Base-by-base conservation (phyloP, 345 rosid genomes). In the Eutrema heterophyllum region DNA sequence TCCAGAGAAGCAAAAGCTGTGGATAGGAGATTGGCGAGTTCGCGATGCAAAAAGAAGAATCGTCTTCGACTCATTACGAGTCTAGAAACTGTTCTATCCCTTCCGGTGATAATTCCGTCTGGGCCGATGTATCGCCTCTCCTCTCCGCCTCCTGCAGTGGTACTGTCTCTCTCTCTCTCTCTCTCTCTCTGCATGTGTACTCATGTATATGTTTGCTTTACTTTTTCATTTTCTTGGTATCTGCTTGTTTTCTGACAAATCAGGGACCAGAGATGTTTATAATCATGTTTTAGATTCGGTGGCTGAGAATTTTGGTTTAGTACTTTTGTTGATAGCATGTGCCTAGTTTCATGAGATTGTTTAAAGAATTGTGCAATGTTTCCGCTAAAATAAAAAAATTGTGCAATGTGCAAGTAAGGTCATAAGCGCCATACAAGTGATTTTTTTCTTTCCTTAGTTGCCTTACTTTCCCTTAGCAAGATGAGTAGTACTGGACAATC, bases 121-220 rank as follows among this genome's bases (percentile, higher is more conserved):
- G 97, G 97, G 88, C 96, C 10, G 88, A 92, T 83, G 87, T 86
- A 6, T 87, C 93, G 4, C 82, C 88, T 49, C 93, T 89, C 75
- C 86, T 92, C 30, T 81, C 80, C 53, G 83, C 85, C 69, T 89
- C 96, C 32, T 92, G 92, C 71, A 11, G 14, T 80, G 96, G 97
- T 92, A 30, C 43, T 39, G 9, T 44, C 70, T 55, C 55, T 39
- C 64, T 66, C 43, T 30, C 40, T 27, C 16, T 53, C 21, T 53
- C 38, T 29, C 38, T 18, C 5, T 2, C 46, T 14, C 24, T 21
- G 24, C 1, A 21, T 21, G 24, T 21, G 24, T 41, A 41, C 45
- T 0, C 24, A 8, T 63, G 27, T 35, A 12, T 13, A 14, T 26
- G 2, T 48, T 64, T 64, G 35, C 39, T 33, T 45, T 18, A 10